A percentile compares a stretch with the other conserved stretches of the same genome.
Conservation (phyloP, 495 filamentous ascomycete species). For the Evansstolkia leycettana region DNA sequence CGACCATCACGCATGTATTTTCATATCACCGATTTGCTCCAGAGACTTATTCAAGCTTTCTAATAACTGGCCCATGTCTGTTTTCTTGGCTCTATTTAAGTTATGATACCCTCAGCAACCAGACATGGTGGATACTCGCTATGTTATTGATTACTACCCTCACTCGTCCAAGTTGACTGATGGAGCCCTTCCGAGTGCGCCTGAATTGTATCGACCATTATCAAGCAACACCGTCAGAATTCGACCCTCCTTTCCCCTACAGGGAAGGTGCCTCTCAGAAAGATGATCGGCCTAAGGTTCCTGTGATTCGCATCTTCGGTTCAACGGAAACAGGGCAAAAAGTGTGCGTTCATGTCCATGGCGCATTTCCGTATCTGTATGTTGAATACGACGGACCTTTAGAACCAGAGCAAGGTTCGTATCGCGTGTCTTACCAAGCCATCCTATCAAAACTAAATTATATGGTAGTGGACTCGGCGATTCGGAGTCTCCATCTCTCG, state of each 20-base stretch:
- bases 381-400: conserved; percentile 71
- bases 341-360: conserved; percentile 93
- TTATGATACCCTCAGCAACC: no score
- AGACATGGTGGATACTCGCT: conserved; percentile 8
- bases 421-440: not conserved
- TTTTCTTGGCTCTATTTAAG: no score
- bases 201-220: conserved; percentile 95
- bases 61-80: no score
- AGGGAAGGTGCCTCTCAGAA: conserved; percentile 38
- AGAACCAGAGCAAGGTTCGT: conserved; percentile 50
- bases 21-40: no score
- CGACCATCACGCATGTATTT: no score
- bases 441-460: conserved; percentile 5
- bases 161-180: conserved; percentile 13
- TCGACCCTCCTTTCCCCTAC: conserved; percentile 66
- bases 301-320: conserved; percentile 84
- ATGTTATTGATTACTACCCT: conserved; percentile 20
- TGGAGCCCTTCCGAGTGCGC: conserved; percentile 71
- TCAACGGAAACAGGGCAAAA: conserved; percentile 92
- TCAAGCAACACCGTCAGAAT: conserved; percentile 59
- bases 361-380: conserved; percentile 89
- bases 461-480: conserved; percentile 53
- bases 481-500: conserved; percentile 58
- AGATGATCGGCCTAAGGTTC: conserved; percentile 55
- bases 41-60: no score